Evolutionary conservation across 129 eudicot genomes (phyloP).

Genomic region (Flaveria ramosissima): DNA sequence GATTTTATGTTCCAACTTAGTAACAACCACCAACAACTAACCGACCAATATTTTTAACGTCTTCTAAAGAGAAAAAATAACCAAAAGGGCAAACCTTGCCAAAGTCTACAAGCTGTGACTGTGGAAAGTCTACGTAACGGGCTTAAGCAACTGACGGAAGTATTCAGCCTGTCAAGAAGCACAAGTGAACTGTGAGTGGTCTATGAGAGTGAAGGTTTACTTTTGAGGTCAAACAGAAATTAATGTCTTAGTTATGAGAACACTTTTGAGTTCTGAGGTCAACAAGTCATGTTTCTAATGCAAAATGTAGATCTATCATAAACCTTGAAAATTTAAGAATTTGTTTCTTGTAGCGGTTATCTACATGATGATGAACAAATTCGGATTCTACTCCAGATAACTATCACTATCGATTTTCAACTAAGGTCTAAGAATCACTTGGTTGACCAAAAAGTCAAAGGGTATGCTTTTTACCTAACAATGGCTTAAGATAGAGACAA

Average conservation of each 20-base stretch:
- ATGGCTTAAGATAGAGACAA: not conserved
- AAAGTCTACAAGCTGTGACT: conserved; percentile 32
- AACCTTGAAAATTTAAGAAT: not conserved
- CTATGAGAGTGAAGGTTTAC: conserved; percentile 6
- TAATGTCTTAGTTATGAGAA: not conserved
- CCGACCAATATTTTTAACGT: conserved; percentile 29
- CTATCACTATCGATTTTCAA: not conserved
- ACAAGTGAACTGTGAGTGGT: conserved; percentile 20
- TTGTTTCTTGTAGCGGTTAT: not conserved
- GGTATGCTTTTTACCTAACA: not conserved
- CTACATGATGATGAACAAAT: not conserved
- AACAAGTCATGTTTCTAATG: not conserved
- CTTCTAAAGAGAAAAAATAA: conserved; percentile 32
- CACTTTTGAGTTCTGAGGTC: conserved; percentile 9
- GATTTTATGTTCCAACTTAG: conserved; percentile 34
- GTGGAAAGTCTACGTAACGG: conserved; percentile 76
- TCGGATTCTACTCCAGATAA: not conserved
- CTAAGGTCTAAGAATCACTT: not conserved
- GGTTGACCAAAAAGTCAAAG: conserved; percentile 5
- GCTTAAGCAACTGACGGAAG: conserved; percentile 91
- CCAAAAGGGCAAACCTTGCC: conserved; percentile 32
- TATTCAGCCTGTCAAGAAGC: conserved; percentile 79
- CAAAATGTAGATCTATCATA: not conserved
- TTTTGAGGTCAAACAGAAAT: conserved; percentile 22
- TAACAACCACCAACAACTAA: conserved; percentile 31